Percentiles rank a stretch among this genome's conserved stretches.
These are phyloP conservation scores for Epichloe glyceriae DNA, from an alignment of 2,329 filamentous ascomycete genomes.

Conservation along the genomic window DNA sequence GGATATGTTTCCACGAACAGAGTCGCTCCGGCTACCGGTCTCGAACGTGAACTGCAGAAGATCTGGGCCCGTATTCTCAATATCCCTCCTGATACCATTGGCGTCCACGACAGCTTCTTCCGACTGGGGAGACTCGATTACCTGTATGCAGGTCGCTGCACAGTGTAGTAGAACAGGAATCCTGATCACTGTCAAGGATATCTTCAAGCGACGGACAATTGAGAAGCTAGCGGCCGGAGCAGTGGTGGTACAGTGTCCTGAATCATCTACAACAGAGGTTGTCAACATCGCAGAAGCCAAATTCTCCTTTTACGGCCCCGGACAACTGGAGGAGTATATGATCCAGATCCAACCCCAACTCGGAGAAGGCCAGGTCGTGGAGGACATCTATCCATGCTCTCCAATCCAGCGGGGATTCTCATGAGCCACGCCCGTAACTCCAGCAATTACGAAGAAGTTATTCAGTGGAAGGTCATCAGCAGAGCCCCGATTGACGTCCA, in stretches of 20 bases:
- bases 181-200: neutral
- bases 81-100: neutral
- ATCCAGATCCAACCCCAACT: neutral
- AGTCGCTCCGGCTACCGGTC: neutral
- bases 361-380: neutral
- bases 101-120: neutral
- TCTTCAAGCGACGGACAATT: neutral
- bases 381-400: constrained; percentile 26
- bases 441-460: constrained; percentile 3
- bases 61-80: neutral
- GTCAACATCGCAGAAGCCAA: neutral
- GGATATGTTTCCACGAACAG: neutral
- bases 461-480: neutral
- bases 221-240: neutral
- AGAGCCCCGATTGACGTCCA: neutral
- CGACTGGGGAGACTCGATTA: neutral
- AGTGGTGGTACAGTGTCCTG: neutral
- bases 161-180: neutral
- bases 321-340: neutral
- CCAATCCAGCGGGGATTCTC: constrained; percentile 24
- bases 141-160: neutral
- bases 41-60: neutral
- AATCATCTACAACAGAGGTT: neutral
- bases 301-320: neutral
- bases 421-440: constrained; percentile 16